phyloP scores from a whole-genome alignment of 805 yeast species.

The Soucietia sequanensis region DNA sequence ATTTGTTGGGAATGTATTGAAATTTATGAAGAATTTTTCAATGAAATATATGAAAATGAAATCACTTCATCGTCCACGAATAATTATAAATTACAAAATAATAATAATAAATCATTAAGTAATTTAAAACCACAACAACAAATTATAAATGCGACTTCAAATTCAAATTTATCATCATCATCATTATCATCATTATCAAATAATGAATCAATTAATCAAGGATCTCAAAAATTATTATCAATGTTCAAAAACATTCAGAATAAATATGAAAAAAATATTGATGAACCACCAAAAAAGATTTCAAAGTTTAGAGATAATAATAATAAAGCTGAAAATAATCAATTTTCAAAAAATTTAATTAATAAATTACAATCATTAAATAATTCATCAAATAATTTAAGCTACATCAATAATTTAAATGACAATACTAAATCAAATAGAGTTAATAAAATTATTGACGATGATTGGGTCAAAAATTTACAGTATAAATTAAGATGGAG shows the following conservation, averaged over 20 bases:
- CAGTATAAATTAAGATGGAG: constrained; percentile 19
- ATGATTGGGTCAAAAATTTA: constrained; percentile 14
- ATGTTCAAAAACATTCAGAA: constrained; percentile 12
- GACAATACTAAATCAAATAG: constrained; percentile 6
- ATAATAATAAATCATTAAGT: background rate
- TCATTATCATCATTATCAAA: background rate
- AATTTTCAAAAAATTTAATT: constrained; percentile 3
- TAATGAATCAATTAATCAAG: background rate
- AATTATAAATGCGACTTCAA: background rate
- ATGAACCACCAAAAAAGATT: background rate
- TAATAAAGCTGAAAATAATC: background rate
- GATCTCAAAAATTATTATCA: constrained; percentile 8
- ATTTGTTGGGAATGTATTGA: constrained; percentile 64
- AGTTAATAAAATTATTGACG: constrained; percentile 2
- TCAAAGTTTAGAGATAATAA: background rate
- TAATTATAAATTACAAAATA: constrained; percentile 1
- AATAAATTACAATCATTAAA: constrained; percentile 12
- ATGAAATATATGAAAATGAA: constrained; percentile 27
- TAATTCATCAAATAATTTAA: constrained; percentile 11
- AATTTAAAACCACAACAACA: background rate
- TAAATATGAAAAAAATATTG: constrained; percentile 5
- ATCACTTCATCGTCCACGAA: background rate
- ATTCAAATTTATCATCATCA: constrained; percentile 1
- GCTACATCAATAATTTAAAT: too few species aligned
- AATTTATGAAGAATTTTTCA: constrained; percentile 51